Evolutionary conservation across 352 stramenopile genomes (phyloP).

Genomic region (Phytophthora boehmeriae): DNA sequence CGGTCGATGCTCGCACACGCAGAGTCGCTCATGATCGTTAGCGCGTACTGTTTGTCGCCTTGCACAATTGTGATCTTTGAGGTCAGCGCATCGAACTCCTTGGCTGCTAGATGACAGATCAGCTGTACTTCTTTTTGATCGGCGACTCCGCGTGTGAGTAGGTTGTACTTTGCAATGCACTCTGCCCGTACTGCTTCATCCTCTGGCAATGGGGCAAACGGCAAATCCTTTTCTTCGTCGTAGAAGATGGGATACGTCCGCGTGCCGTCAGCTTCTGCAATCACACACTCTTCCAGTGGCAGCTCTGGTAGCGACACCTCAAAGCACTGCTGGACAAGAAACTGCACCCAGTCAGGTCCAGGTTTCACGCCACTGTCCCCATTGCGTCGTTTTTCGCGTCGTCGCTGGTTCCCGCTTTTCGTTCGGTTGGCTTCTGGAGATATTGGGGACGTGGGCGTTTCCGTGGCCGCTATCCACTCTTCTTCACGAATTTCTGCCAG

Average conservation of each 20-base stretch:
- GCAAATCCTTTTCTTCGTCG: conserved; percentile 40
- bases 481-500: conserved; percentile 43
- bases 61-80: conserved; percentile 48
- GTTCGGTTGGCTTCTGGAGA: conserved; percentile 9
- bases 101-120: conserved; percentile 57
- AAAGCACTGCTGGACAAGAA: conserved; percentile 69
- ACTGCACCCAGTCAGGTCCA: conserved; percentile 37
- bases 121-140: conserved; percentile 47
- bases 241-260: conserved; percentile 55
- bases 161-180: conserved; percentile 36
- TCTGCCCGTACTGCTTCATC: conserved; percentile 38
- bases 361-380: conserved; percentile 17
- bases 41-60: conserved; percentile 30
- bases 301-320: conserved; percentile 51
- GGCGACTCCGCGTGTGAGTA: conserved; percentile 20
- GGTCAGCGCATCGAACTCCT: conserved; percentile 45
- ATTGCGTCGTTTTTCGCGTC: conserved; percentile 24
- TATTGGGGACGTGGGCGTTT: conserved; percentile 15
- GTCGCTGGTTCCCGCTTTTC: conserved; percentile 20
- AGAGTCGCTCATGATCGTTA: conserved; percentile 21
- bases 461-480: conserved; percentile 40
- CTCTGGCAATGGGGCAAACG: conserved; percentile 24
- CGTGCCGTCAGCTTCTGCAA: conserved; percentile 49
- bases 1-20: conserved; percentile 26
- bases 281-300: conserved; percentile 42